Conservation (phyloP, 176 grass and related monocot genomes). For the Tillandsia fasciculata region DNA sequence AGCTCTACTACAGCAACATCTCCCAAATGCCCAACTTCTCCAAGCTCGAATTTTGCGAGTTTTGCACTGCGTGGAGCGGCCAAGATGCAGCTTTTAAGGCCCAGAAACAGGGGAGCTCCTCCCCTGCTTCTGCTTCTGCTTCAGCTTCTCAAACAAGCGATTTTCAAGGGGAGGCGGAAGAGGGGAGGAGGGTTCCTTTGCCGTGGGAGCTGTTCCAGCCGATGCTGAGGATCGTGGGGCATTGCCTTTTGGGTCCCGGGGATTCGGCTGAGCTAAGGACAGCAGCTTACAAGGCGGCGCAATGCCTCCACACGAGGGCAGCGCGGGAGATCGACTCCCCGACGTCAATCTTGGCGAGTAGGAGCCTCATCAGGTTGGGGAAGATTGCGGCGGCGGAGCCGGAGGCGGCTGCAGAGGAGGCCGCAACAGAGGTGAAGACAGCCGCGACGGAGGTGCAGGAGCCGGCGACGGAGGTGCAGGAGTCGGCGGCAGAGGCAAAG, state of each 20-base stretch:
- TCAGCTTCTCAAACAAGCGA: background rate
- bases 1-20: slow-evolving; percentile 67
- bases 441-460: no score
- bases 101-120: background rate
- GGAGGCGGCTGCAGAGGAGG: background rate
- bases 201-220: slow-evolving; percentile 85
- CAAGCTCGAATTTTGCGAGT: slow-evolving; percentile 66
- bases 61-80: slow-evolving; percentile 57
- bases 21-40: slow-evolving; percentile 56
- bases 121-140: no score
- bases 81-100: background rate
- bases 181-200: slow-evolving; percentile 39
- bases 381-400: slow-evolving; percentile 18
- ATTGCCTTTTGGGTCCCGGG: slow-evolving; percentile 51
- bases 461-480: no score
- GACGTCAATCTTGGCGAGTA: slow-evolving; percentile 37
- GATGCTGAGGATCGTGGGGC: slow-evolving; percentile 40
- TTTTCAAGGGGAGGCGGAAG: background rate
- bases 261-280: slow-evolving; percentile 44
- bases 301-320: slow-evolving; percentile 50
- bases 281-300: slow-evolving; percentile 26
- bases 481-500: no score
- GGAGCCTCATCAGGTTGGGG: slow-evolving; percentile 53
- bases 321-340: slow-evolving; percentile 39
- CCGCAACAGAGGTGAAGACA: no score